These are phyloP conservation scores for Powellomyces hirtus DNA, from an alignment of 192 early-diverging fungal species.

Conservation along the genomic window DNA sequence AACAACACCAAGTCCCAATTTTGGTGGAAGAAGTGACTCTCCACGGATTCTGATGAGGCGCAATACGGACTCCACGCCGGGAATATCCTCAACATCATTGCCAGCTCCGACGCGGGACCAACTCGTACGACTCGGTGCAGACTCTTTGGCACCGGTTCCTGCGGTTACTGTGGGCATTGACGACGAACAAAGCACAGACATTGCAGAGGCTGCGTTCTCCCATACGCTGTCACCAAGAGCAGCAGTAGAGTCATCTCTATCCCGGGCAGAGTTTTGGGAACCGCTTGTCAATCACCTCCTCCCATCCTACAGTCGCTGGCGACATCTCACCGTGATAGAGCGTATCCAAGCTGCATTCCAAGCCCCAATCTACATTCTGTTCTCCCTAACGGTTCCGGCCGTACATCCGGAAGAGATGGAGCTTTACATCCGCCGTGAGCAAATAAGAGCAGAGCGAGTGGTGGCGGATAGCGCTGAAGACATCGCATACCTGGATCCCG, in stretches of 20 bases:
- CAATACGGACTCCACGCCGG: neutral
- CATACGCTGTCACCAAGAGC: neutral
- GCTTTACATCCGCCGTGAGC: constrained; percentile 7
- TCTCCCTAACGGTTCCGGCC: constrained; percentile 59
- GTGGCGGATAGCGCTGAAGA: constrained; percentile 15
- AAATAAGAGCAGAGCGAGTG: constrained; percentile 3
- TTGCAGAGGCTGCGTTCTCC: neutral
- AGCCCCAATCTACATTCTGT: constrained; percentile 4
- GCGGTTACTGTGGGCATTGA: neutral
- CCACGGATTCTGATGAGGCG: neutral
- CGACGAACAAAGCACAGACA: neutral
- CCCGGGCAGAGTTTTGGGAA: neutral
- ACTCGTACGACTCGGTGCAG: no score
- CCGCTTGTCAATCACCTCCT: neutral
- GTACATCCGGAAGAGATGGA: constrained; percentile 48
- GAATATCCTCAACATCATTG: no score
- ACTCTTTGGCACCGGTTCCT: neutral
- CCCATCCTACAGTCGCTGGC: neutral
- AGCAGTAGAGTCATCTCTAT: neutral
- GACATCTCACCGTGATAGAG: neutral
- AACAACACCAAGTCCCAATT: neutral
- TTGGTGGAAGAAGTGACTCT: neutral
- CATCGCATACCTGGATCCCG: constrained; percentile 9
- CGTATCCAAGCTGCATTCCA: constrained; percentile 4
- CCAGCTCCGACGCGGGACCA: no score